Evolutionary conservation across 2,329 filamentous ascomycete species (phyloP).

Genomic region (Botrytis porri): DNA sequence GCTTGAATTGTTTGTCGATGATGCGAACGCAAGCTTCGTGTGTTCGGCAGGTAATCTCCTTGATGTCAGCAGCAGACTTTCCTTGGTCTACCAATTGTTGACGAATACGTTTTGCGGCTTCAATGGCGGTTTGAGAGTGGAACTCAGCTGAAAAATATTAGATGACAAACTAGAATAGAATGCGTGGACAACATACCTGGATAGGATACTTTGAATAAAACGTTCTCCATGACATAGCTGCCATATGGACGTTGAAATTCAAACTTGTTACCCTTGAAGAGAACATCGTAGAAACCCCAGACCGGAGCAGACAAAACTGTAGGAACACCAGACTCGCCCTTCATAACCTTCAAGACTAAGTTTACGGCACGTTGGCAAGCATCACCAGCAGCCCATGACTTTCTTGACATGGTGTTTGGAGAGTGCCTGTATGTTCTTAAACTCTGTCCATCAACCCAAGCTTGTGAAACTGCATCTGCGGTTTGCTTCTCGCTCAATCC

Average conservation of each 20-base stretch:
- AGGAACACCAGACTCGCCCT: constrained; percentile 85
- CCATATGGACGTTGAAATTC: constrained; percentile 94
- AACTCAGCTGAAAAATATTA: constrained; percentile 67
- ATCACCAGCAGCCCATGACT: constrained; percentile 98
- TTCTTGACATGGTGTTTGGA: constrained; percentile 99
- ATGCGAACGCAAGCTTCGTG: constrained; percentile 98
- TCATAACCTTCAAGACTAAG: constrained; percentile 83
- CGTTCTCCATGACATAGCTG: constrained; percentile 99
- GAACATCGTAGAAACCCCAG: constrained; percentile 98
- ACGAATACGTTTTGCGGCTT: constrained; percentile 87
- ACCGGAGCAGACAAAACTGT: constrained; percentile 88
- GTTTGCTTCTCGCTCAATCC: constrained; percentile 88
- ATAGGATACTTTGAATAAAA: constrained; percentile 99
- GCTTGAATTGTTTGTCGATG: constrained; percentile 99
- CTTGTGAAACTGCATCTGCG: constrained; percentile 91
- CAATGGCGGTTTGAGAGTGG: constrained; percentile 97
- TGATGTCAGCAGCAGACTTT: constrained; percentile 92
- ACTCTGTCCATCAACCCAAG: constrained; percentile 94
- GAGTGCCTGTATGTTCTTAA: constrained; percentile 96
- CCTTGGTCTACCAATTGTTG: constrained; percentile 77
- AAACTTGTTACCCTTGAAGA: constrained; percentile 95
- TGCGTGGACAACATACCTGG: constrained; percentile 59
- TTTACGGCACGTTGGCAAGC: constrained; percentile 95
- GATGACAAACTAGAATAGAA: constrained; percentile 18
- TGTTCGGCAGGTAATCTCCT: constrained; percentile 87